phyloP scores from a whole-genome alignment of 129 eudicot genomes.

The Flaveria ramosissima region DNA sequence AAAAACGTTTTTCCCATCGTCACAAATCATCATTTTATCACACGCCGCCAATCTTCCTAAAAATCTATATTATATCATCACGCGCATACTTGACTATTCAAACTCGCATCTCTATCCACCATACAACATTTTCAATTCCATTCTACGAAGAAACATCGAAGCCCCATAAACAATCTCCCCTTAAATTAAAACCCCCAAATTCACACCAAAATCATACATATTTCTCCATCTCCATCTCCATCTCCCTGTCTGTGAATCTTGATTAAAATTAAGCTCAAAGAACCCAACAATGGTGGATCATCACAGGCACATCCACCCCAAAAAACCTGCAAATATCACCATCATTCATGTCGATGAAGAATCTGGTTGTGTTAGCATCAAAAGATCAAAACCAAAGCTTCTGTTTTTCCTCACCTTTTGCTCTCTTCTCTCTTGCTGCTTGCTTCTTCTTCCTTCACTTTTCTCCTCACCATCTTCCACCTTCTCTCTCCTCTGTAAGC shows the following conservation, averaged over 20 bases:
- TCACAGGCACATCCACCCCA: conserved; percentile 30
- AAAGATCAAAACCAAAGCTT: conserved; percentile 56
- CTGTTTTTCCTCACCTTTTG: conserved; percentile 48
- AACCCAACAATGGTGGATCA: conserved; percentile 44
- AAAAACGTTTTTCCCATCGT: no score
- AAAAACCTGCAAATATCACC: conserved; percentile 42
- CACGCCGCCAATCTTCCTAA: background rate
- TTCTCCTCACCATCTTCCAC: conserved; percentile 45
- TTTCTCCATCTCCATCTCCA: background rate
- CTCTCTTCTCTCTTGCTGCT: conserved; percentile 61
- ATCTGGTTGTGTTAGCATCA: conserved; percentile 38
- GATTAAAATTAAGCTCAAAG: background rate
- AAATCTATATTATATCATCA: background rate
- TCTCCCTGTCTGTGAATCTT: background rate
- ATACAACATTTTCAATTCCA: background rate
- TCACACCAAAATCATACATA: background rate
- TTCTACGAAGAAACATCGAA: conserved; percentile 19
- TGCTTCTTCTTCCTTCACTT: conserved; percentile 56
- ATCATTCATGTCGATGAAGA: conserved; percentile 47
- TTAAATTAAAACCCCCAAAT: conserved; percentile 20
- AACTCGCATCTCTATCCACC: conserved; percentile 6
- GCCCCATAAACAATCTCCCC: conserved; percentile 2
- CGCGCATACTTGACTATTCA: conserved; percentile 34
- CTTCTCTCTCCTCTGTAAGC: conserved; percentile 55
- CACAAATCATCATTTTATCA: background rate